Percentiles rank a stretch among this genome's conserved stretches.
phyloP scores from a whole-genome alignment of 768 basidiomycete species.

The Kwoniella sp. region DNA sequence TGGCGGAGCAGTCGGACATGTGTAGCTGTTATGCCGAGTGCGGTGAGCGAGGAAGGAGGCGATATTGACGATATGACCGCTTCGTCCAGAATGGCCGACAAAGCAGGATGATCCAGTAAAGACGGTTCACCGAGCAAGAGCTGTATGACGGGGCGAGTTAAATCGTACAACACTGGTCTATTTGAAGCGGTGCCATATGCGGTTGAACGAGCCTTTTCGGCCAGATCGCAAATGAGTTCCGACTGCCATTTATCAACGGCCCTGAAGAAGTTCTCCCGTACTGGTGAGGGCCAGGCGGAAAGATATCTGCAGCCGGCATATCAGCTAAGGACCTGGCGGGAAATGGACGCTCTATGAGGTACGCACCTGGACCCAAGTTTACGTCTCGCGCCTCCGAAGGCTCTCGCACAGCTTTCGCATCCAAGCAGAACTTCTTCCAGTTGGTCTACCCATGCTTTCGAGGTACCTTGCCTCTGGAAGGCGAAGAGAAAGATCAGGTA shows the following conservation, averaged over 20 bases:
- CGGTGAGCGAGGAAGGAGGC: constrained; percentile 3
- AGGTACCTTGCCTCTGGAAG: constrained; percentile 63
- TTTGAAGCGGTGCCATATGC: constrained; percentile 53
- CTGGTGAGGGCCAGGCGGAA: constrained; percentile 63
- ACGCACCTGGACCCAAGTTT: constrained; percentile 72
- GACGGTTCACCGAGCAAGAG: constrained; percentile 44
- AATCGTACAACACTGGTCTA: constrained; percentile 18
- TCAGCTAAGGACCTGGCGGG: constrained; percentile 13
- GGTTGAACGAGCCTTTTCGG: constrained; percentile 56
- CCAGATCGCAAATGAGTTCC: constrained; percentile 61
- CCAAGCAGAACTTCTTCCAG: constrained; percentile 64
- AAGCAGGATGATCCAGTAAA: constrained; percentile 24
- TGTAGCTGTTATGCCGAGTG: constrained; percentile 27
- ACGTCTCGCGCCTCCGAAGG: constrained; percentile 67
- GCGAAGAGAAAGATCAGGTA: constrained; percentile 83
- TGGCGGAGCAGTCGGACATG: constrained; percentile 32
- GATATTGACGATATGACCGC: constrained; percentile 7
- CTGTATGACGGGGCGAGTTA: constrained; percentile 37
- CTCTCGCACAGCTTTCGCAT: constrained; percentile 73
- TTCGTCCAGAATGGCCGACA: constrained; percentile 26
- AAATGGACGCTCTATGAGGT: constrained; percentile 7
- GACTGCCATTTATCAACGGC: constrained; percentile 72
- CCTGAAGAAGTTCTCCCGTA: constrained; percentile 65
- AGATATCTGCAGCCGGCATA: constrained; percentile 65
- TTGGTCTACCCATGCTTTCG: constrained; percentile 67